Base-by-base conservation (phyloP, 352 stramenopile genomes). In the Phytophthora europaea region DNA sequence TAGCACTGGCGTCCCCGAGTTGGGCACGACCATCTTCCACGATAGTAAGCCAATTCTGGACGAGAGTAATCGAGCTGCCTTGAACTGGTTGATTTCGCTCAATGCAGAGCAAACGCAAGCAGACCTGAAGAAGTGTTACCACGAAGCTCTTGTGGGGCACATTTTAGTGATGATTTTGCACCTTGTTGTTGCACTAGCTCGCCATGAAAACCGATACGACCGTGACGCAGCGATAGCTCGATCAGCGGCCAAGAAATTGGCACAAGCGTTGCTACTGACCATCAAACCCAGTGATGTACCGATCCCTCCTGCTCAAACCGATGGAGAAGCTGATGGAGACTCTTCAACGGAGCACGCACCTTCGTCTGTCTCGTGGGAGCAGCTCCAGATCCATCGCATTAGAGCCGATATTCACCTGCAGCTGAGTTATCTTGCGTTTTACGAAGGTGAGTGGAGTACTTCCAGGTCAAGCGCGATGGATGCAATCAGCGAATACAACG, bases 1-100 rank as follows among this genome's bases (percentile, higher is more conserved):
- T 53, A 73, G n/a, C 40, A 75, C 2, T 34, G 57, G 52, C 4
- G 28, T 20, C 12, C 53, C 61, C 3, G 53, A 64, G 9, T 1
- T 52, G 20, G 62, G 72, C 3, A 28, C 33, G 48, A 51, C 69
- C 9, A 7, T 52, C 4, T 86, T 85, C 34, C 50, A 78, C 55
- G 82, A 88, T 33, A 75, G 61, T 12, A 87, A 88, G 61, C 0
- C 64, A 9, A 67, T 90, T 9, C 61, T 81, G 3, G 75, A 89
- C 23, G 72, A 81, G 36, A 60, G 26, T 0, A 87, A 85, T 58
- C 65, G 57, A 34, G 43, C 78, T 4, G 66, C 75, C 4, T 43
- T 88, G 20, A 70, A 69, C 38, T 90, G 82, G 82, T 52, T 88
- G 10, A 31, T 61, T 12, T 54, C 66, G 8, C 38, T 90, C 3